phyloP scores from a whole-genome alignment of 2,329 filamentous ascomycete species.

The Pseudocercospora vitis region DNA sequence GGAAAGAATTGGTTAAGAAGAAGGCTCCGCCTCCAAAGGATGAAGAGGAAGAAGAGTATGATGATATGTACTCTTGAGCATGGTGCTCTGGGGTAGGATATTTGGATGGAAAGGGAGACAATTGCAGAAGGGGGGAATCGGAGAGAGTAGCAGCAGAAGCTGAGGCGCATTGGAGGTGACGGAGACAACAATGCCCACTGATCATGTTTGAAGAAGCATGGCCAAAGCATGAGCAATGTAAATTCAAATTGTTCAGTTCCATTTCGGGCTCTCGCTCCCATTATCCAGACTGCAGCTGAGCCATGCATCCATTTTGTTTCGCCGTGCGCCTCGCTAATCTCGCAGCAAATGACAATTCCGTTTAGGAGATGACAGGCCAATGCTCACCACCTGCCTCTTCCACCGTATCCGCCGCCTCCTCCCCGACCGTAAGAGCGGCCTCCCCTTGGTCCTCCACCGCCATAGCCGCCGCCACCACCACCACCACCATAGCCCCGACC shows the following conservation, averaged over 20 bases:
- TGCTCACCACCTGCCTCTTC: slow-evolving; percentile 10
- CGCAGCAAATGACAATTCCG: neutral
- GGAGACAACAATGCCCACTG: no score
- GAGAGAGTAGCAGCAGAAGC: no score
- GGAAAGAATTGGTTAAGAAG: slow-evolving; percentile 59
- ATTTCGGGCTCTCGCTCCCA: no score
- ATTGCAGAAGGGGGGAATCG: no score
- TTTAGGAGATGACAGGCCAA: neutral
- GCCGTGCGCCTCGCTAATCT: slow-evolving; percentile 14
- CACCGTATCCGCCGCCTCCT: slow-evolving; percentile 24
- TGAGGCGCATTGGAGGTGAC: no score
- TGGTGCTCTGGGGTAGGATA: no score
- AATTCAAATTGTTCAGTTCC: neutral
- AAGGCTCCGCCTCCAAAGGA: slow-evolving; percentile 39
- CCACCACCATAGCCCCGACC: slow-evolving; percentile 25
- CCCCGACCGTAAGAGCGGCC: slow-evolving; percentile 24
- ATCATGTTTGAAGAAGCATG: neutral
- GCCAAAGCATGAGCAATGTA: neutral
- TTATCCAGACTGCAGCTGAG: no score
- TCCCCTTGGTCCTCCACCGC: no score
- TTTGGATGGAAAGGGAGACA: no score
- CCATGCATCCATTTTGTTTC: neutral
- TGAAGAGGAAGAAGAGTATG: slow-evolving; percentile 54
- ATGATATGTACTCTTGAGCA: slow-evolving; percentile 51
- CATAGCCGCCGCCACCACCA: slow-evolving; percentile 15